These are phyloP conservation scores for Coemansia furcata DNA, from an alignment of 192 early-diverging fungal species.

Conservation along the genomic window DNA sequence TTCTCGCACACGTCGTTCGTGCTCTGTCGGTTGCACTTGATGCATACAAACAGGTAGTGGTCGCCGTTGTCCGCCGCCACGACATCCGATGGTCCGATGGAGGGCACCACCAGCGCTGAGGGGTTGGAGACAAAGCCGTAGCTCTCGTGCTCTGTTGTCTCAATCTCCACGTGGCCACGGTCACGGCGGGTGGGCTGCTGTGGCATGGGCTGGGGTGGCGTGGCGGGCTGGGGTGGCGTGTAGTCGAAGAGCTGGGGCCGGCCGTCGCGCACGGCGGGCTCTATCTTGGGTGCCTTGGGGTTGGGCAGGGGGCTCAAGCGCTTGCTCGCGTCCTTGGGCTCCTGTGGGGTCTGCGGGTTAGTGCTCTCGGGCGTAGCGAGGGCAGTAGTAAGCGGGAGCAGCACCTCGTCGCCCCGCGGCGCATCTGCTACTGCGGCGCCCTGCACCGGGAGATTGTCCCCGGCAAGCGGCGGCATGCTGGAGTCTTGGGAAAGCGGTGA, in stretches of 20 bases:
- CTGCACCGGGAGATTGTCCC: constrained; percentile 20
- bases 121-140: constrained; percentile 51
- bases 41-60: constrained; percentile 52
- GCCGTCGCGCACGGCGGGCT: constrained; percentile 27
- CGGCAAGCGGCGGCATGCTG: background rate
- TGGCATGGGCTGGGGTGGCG: background rate
- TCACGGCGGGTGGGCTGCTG: constrained; percentile 13
- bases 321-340: constrained; percentile 17
- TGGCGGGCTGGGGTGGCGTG: constrained; percentile 19
- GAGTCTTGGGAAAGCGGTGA: constrained; percentile 30
- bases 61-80: constrained; percentile 1
- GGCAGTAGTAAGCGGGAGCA: constrained; percentile 29
- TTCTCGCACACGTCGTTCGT: constrained; percentile 53
- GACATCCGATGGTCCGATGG: background rate
- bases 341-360: constrained; percentile 15
- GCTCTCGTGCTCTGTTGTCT: constrained; percentile 39
- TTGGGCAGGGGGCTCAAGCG: constrained; percentile 45
- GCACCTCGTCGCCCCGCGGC: constrained; percentile 20
- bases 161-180: constrained; percentile 44
- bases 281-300: constrained; percentile 44
- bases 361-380: background rate
- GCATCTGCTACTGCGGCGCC: constrained; percentile 7
- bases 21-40: constrained; percentile 52
- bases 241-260: constrained; percentile 45
- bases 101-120: constrained; percentile 24